These are phyloP conservation scores for Cadophora sp. DNA, from an alignment of 2,329 filamentous ascomycete species.

Conservation along the genomic window DNA sequence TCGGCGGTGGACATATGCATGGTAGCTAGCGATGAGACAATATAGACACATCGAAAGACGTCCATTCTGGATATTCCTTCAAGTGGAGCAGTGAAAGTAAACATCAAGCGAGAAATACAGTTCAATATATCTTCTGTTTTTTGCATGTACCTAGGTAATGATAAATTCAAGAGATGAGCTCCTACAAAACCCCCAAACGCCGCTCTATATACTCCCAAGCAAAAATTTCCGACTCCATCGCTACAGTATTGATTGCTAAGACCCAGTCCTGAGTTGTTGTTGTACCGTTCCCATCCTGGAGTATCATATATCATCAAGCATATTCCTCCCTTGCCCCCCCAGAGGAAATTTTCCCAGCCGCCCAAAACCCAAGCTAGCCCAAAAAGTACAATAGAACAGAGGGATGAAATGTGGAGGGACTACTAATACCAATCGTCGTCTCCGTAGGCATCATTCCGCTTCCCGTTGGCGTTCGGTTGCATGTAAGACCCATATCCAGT, in stretches of 20 bases:
- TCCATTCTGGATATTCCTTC: neutral
- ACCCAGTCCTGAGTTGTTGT: neutral
- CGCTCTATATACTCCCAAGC: neutral
- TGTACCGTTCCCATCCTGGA: neutral
- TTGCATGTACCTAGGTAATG: no score
- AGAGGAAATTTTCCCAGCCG: neutral
- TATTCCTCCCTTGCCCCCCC: neutral
- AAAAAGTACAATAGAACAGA: neutral
- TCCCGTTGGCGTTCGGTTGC: conserved; percentile 15
- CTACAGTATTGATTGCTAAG: neutral
- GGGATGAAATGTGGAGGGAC: neutral
- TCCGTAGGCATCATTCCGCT: conserved; percentile 11
- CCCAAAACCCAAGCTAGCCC: neutral
- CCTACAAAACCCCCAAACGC: conserved; percentile 1
- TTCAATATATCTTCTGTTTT: neutral
- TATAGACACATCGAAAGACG: neutral
- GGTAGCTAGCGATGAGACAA: neutral
- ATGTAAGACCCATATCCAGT: conserved; percentile 27
- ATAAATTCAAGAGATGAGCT: neutral
- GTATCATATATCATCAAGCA: conserved; percentile 13
- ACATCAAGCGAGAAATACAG: neutral
- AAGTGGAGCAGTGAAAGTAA: neutral
- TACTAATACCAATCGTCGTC: conserved; percentile 19
- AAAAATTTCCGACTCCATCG: conserved; percentile 11
- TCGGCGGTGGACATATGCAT: neutral